Percentiles rank a stretch among this genome's conserved stretches.
Evolutionary conservation across 495 filamentous ascomycete species (phyloP).

Genomic region (Hamigera avellanea): DNA sequence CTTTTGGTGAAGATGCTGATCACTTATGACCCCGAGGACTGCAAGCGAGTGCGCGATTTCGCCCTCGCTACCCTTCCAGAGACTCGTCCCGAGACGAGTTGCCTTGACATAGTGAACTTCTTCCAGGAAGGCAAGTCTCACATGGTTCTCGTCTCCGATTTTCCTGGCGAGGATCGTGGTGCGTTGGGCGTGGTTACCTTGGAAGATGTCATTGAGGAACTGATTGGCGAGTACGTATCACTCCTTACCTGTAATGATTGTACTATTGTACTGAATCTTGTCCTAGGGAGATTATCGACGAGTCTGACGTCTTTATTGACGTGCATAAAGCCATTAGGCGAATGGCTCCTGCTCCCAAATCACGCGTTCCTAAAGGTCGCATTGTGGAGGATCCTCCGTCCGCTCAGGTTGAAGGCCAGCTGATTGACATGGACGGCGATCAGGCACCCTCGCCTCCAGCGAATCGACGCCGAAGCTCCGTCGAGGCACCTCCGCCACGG

Average conservation of each 20-base stretch:
- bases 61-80: slow-evolving; percentile 88
- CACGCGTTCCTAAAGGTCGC: slow-evolving; percentile 46
- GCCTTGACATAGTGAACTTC: slow-evolving; percentile 96
- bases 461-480: slow-evolving; percentile 29
- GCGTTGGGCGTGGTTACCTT: slow-evolving; percentile 88
- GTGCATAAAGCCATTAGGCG: slow-evolving; percentile 93
- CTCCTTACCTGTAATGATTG: neutral
- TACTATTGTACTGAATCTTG: slow-evolving; percentile 8
- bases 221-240: slow-evolving; percentile 82
- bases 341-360: slow-evolving; percentile 52
- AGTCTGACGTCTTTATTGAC: slow-evolving; percentile 94
- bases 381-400: slow-evolving; percentile 38
- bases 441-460: slow-evolving; percentile 4
- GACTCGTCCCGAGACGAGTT: slow-evolving; percentile 88
- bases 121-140: slow-evolving; percentile 99
- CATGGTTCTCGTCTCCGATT: slow-evolving; percentile 93
- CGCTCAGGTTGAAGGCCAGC: slow-evolving; percentile 19
- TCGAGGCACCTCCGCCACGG: slow-evolving; percentile 39
- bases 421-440: slow-evolving; percentile 26
- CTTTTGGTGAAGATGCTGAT: slow-evolving; percentile 96
- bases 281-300: slow-evolving; percentile 67
- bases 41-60: slow-evolving; percentile 74
- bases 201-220: slow-evolving; percentile 95
- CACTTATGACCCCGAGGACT: slow-evolving; percentile 94
- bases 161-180: slow-evolving; percentile 77